These are phyloP conservation scores for Chrysochromulina tobinii DNA, from an alignment of 78 protist species.

Conservation along the genomic window DNA sequence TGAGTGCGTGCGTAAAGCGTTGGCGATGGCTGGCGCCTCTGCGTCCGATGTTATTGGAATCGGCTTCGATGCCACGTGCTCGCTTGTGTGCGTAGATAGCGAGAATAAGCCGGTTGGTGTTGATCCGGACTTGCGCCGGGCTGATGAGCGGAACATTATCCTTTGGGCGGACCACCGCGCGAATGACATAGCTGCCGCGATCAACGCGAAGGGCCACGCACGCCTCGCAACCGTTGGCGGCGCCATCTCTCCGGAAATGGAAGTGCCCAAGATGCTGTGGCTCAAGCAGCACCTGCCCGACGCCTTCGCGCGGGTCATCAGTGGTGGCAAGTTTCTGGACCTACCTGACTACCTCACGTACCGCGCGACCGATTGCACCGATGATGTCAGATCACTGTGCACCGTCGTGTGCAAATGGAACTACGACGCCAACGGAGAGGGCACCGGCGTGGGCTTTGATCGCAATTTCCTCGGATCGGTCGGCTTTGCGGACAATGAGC, in stretches of 20 bases:
- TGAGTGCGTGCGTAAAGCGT: not conserved
- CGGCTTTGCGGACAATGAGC: conserved; percentile 12
- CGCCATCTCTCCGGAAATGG: conserved; percentile 50
- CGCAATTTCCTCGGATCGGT: not conserved
- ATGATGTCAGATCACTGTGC: conserved; percentile 38
- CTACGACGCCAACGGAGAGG: not conserved
- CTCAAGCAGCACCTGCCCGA: conserved; percentile 28
- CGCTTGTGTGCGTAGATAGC: not conserved
- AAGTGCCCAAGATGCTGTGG: conserved; percentile 57
- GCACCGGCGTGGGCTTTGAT: conserved; percentile 22
- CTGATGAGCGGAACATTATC: conserved; percentile 27
- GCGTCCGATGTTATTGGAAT: not conserved
- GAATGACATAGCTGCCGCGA: not conserved
- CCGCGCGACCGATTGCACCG: conserved; percentile 11
- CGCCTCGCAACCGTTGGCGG: conserved; percentile 56
- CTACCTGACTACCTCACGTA: conserved; percentile 47
- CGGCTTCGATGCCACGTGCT: conserved; percentile 37
- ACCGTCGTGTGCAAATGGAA: conserved; percentile 57
- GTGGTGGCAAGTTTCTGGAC: conserved; percentile 20
- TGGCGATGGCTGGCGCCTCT: not conserved
- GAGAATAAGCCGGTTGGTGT: not conserved
- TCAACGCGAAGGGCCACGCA: conserved; percentile 28
- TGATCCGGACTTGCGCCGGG: not conserved
- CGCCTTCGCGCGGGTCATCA: not conserved
- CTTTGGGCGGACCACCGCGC: conserved; percentile 63